These are phyloP conservation scores for Cudoniella acicularis DNA, from an alignment of 495 filamentous ascomycete species.

Conservation along the genomic window DNA sequence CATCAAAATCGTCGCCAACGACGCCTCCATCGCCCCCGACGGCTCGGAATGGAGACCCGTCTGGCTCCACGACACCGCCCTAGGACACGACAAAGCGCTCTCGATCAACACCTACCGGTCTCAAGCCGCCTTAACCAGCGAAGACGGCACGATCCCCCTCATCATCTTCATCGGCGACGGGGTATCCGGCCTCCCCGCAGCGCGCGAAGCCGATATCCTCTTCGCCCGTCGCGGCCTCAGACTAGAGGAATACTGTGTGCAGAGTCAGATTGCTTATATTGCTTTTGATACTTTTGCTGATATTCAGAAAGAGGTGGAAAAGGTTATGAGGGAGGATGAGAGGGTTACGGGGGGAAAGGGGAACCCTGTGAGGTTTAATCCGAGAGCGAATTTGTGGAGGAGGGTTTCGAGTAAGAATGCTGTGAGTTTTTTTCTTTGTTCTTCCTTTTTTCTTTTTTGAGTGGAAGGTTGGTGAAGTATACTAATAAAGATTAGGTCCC, in stretches of 20 bases:
- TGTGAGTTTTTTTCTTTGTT: conserved; percentile 6
- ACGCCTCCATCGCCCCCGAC: conserved; percentile 55
- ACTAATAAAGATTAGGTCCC: conserved; percentile 38
- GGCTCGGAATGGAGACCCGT: conserved; percentile 64
- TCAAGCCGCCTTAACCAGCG: conserved; percentile 47
- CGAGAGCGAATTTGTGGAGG: conserved; percentile 69
- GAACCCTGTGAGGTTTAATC: conserved; percentile 62
- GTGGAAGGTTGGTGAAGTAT: background rate
- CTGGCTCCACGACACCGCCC: conserved; percentile 64
- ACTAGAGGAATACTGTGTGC: conserved; percentile 67
- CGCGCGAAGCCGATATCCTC: conserved; percentile 70
- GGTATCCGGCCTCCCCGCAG: conserved; percentile 70
- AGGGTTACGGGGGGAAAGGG: conserved; percentile 62
- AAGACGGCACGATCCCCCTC: conserved; percentile 61
- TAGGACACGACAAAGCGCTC: conserved; percentile 68
- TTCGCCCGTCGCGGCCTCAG: conserved; percentile 68
- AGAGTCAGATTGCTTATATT: conserved; percentile 59
- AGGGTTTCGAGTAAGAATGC: conserved; percentile 52
- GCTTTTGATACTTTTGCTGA: conserved; percentile 66
- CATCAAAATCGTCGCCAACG: conserved; percentile 72
- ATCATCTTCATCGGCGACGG: conserved; percentile 79
- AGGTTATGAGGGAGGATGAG: conserved; percentile 57
- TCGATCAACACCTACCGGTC: conserved; percentile 59
- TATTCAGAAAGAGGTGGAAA: conserved; percentile 60
- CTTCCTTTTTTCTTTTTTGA: too few relatives aligned